Conservation (phyloP, 352 stramenopile species). For the Phytophthora sojae region DNA sequence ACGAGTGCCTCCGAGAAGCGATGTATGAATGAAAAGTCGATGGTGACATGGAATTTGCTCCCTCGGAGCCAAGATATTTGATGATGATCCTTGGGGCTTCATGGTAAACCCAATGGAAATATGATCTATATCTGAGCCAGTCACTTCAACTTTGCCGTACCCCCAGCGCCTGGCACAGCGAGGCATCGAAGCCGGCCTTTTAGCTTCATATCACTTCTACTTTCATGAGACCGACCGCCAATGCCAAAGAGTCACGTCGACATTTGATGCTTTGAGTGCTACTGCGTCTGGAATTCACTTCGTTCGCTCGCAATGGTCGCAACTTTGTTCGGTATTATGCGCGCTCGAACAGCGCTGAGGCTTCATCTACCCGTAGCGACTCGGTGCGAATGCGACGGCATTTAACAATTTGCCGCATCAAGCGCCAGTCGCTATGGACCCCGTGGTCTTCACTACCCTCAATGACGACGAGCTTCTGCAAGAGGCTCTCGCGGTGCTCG, state of each 20-base stretch:
- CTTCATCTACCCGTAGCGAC: neutral
- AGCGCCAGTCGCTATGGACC: conserved; percentile 1
- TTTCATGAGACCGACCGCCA: neutral
- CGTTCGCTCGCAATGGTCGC: neutral
- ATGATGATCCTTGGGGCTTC: conserved; percentile 2
- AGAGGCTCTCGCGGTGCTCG: conserved; percentile 10
- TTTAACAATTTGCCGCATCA: conserved; percentile 3
- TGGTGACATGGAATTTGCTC: neutral
- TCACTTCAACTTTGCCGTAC: neutral
- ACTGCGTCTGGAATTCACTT: conserved; percentile 1
- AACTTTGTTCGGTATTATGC: neutral
- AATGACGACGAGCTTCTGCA: conserved; percentile 3
- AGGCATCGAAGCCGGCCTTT: neutral
- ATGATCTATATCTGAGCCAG: conserved; percentile 4
- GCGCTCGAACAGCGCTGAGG: neutral
- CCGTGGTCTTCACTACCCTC: neutral
- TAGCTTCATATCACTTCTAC: conserved; percentile 5
- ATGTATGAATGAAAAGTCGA: conserved; percentile 15
- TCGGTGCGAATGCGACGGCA: neutral
- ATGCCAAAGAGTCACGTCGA: neutral
- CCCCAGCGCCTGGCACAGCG: neutral
- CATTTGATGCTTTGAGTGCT: neutral
- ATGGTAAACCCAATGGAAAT: neutral
- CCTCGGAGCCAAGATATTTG: neutral
- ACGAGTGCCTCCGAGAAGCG: conserved; percentile 6